Percentiles rank a stretch among this genome's conserved stretches.
These are phyloP conservation scores for Mitragyna speciosa DNA, from an alignment of 257 asterid species.

Conservation along the genomic window DNA sequence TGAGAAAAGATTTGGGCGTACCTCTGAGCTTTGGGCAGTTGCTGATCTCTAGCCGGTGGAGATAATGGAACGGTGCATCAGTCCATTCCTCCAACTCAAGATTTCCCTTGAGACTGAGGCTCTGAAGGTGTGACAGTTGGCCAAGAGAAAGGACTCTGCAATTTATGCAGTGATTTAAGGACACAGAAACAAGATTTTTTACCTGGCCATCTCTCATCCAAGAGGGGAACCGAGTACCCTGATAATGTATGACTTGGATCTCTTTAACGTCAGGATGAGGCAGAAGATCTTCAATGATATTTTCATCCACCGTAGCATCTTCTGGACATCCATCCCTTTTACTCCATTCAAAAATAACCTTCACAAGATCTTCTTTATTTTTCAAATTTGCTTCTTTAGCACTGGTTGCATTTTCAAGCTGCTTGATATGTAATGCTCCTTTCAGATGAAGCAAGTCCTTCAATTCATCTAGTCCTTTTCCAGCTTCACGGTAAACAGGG, in stretches of 20 bases:
- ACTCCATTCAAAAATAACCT: conserved; percentile 14
- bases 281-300: conserved; percentile 10
- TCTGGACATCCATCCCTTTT: neutral
- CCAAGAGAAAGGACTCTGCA: conserved; percentile 15
- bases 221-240: conserved; percentile 4
- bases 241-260: conserved; percentile 5
- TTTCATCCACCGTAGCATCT: neutral
- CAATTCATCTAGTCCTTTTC: conserved; percentile 15
- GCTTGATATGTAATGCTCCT: conserved; percentile 13
- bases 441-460: conserved; percentile 14
- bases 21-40: conserved; percentile 14
- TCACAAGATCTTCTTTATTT: conserved; percentile 6
- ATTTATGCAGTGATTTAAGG: conserved; percentile 15
- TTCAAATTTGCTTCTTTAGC: conserved; percentile 14
- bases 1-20: neutral
- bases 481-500: neutral
- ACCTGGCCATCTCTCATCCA: conserved; percentile 3
- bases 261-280: conserved; percentile 9
- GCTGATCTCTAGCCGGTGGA: conserved; percentile 7
- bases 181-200: neutral
- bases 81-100: conserved; percentile 8
- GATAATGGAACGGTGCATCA: conserved; percentile 3
- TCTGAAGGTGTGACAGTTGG: neutral
- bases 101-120: conserved; percentile 5
- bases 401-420: conserved; percentile 1